Evolutionary conservation across 169 alveolate species (phyloP), one percentile per base, ranked within the genome.

Genomic region (Eimeria falciformis): DNA sequence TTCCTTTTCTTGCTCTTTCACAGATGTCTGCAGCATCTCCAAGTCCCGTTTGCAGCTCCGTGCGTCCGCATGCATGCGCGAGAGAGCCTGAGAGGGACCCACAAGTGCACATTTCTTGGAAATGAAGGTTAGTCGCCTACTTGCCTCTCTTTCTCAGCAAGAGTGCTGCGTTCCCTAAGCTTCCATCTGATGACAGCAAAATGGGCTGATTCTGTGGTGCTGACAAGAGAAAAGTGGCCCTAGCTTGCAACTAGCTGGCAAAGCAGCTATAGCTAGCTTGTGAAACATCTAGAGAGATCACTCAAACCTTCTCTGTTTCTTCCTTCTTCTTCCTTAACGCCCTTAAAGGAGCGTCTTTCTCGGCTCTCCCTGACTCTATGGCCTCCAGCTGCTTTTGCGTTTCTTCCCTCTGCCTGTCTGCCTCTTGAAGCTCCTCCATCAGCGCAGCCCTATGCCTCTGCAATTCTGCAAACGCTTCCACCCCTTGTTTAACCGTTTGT

Each of bases 321-420:
- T 66, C 92, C 71, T 68, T 85, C 84, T 68, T 85, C 62, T 85
- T 40, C 33, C 75, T 25, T 27, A 83, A 47, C 33, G 27, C 14
- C 91, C 25, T 68, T n/a, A 85, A 56, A 11, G 92, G 92, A 4
- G 84, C 85, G 53, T 85, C 92, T 87, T 47, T 47, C 18, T 71
- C 62, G 27, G 55, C 47, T 47, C 75, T 53, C 4, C 56, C 50
- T 55, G 33, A 73, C 77, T 47, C 56, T 5, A 37, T 27, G 18
- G 77, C 90, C 29, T 81, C 75, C 29, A 46, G 56, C 73, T 56
- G 90, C 75, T 55, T 6, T 40, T 53, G 27, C 21, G 73, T 47
- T 29, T 53, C 88, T 23, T 53, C 88, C 69, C 40, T 25, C 25
- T 78, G 71, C 45, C 69, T 47, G 50, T 78, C 88, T 45, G 66